Evolutionary conservation across 179 eudicot species (phyloP).

Genomic region (Actinidia polygama): DNA sequence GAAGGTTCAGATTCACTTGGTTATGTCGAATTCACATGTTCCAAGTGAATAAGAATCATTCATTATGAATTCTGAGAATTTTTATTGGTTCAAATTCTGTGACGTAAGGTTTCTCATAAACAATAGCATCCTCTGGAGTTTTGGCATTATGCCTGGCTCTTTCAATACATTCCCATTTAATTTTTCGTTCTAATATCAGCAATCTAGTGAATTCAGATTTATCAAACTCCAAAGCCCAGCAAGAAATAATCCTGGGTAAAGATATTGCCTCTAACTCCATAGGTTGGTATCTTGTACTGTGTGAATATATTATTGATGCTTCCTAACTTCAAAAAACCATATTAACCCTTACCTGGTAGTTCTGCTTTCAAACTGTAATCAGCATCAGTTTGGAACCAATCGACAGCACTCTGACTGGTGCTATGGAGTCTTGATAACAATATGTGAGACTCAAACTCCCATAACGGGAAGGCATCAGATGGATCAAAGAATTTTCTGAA

Average conservation of each 20-base stretch:
- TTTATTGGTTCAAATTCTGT: no score
- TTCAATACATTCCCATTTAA: no score
- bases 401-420: constrained; percentile 44
- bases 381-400: constrained; percentile 60
- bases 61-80: no score
- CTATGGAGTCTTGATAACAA: constrained; percentile 47
- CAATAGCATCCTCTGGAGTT: constrained; percentile 5
- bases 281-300: background rate
- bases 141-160: constrained; percentile 6
- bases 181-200: no score
- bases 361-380: constrained; percentile 70
- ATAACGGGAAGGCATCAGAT: constrained; percentile 90
- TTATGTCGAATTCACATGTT: no score
- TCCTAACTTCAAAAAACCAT: background rate
- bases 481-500: constrained; percentile 96
- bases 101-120: no score
- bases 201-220: no score
- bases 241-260: background rate
- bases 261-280: constrained; percentile 12
- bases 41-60: no score
- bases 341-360: constrained; percentile 57
- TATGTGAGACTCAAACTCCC: constrained; percentile 86
- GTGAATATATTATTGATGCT: no score
- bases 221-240: background rate
- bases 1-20: no score